Evolutionary conservation across 2,329 filamentous ascomycete genomes (phyloP).

Genomic region (Clonostachys byssicola): DNA sequence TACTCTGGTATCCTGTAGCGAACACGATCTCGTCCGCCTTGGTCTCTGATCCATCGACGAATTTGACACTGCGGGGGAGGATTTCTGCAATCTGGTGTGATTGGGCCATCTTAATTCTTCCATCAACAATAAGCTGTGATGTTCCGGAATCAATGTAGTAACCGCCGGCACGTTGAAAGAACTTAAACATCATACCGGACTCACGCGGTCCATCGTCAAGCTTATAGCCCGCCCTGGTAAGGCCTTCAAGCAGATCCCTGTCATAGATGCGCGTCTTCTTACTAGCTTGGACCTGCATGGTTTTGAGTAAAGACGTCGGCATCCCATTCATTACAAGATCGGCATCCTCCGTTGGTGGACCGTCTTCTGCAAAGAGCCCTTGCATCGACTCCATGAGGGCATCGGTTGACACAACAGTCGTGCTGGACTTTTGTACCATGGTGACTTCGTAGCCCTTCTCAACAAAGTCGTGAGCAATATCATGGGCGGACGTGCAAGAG

Average conservation of each 20-base stretch:
- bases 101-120: conserved; percentile 59
- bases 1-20: conserved; percentile 64
- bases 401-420: conserved; percentile 56
- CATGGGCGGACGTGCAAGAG: conserved; percentile 64
- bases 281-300: conserved; percentile 42
- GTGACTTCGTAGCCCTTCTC: conserved; percentile 65
- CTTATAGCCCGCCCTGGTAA: conserved; percentile 56
- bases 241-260: conserved; percentile 29
- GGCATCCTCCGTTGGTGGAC: conserved; percentile 60
- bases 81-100: conserved; percentile 51
- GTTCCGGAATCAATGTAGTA: conserved; percentile 70
- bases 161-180: conserved; percentile 61
- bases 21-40: conserved; percentile 61
- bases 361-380: conserved; percentile 43
- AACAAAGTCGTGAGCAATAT: conserved; percentile 64
- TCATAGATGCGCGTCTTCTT: conserved; percentile 26
- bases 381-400: conserved; percentile 46
- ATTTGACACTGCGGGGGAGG: conserved; percentile 33
- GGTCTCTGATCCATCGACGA: conserved; percentile 51
- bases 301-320: conserved; percentile 57
- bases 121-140: conserved; percentile 56
- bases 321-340: conserved; percentile 57
- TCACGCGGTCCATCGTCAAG: conserved; percentile 53
- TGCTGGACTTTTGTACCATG: conserved; percentile 64
- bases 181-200: conserved; percentile 56